Evolutionary conservation across 1,284 basidiomycete species (phyloP), one percentile per base, ranked within the genome.

Genomic region (Moniliella sp.): DNA sequence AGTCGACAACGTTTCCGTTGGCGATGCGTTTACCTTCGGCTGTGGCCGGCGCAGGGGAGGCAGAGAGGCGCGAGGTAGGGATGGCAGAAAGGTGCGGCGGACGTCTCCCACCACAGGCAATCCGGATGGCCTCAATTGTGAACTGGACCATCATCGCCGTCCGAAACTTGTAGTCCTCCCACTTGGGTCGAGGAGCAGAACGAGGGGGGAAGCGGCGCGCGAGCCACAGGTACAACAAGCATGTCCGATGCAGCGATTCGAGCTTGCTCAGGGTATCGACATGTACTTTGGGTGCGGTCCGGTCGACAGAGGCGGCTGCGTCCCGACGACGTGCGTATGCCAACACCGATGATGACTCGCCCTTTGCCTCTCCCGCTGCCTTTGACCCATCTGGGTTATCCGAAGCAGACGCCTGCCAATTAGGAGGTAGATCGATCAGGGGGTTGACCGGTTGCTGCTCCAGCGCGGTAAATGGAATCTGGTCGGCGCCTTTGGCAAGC

Each of bases 181-280:
- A 75, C 25, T 67, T 61, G 7, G 64, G 58, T 18, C 68, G 64
- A 19, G 77, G 69, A 10, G 70, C 64, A 57, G 80, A 94, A 8
- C 73, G 68, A 28, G 83, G 66, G 1, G 73, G 69, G 31, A 74
- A 69, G n/a, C 86, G 73, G 61, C 73, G 76, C 14, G 69, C 68
- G 37, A 91, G 67, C 88, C 88, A 97, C 33, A 82, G 66, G 61
- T 94, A 94, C 12, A 78, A 48, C 11, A 78, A 73, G n/a, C 15
- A 86, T 57, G n/a, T 72, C 46, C 78, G 76, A 62, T 94, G 86
- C 34, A 84, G 62, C 2, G 69, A 67, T 61, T 94, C 88, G 21
- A 94, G 65, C n/a, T 59, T 48, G 30, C 48, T 43, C 30, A 74
- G 56, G 4, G 62, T 54, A 0, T 58, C 46, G 26, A 50, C 38